Evolutionary conservation across 2,329 filamentous ascomycete species (phyloP), one percentile per base, ranked within the genome.

Genomic region (Exophiala dermatitidis): DNA sequence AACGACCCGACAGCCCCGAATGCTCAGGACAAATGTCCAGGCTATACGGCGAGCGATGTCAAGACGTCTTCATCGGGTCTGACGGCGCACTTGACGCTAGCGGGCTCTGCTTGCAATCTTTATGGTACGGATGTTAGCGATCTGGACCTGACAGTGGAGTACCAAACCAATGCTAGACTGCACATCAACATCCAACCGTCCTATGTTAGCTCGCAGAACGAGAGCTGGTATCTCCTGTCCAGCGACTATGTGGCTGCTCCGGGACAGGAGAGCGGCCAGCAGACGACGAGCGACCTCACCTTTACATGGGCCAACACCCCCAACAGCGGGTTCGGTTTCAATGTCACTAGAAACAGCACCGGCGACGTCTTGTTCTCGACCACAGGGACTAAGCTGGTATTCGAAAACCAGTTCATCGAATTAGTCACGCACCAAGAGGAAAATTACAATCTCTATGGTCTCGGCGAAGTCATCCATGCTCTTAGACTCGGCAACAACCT

Each of bases 331-430:
- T 84, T 84, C 66, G 75, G 68, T 55, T 82, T 75, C 67, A 77
- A 68, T 66, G 75, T 78, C 60, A 79, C 70, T 57, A 83, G 71
- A 54, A 75, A 68, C 68, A 85, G 69, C 48, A 82, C 65, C 67
- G 81, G 79, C 0, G 85, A 90, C 64, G 74, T 82, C 0, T 69
- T 90, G 0, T 90, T 89, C 65, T 78, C 79, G 7, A 89, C 85
- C 0, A 69, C 74, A 12, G 82, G 81, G 3, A 80, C 74, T 1
- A 77, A 80, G 7, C 69, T 90, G 9, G 80, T 90, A 0, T 90
- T 81, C 62, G 85, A 89, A 64, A 78, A 90, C 60, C 86, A 90
- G 62, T 90, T 88, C 67, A 79, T 90, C 40, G 86, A 90, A 62
- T 84, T 90, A 60, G 76, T 76, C 3, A 84, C 82, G 12, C 66